Evolutionary conservation across 2,329 filamentous ascomycete species (phyloP).

Genomic region (Monosporascus sp.): DNA sequence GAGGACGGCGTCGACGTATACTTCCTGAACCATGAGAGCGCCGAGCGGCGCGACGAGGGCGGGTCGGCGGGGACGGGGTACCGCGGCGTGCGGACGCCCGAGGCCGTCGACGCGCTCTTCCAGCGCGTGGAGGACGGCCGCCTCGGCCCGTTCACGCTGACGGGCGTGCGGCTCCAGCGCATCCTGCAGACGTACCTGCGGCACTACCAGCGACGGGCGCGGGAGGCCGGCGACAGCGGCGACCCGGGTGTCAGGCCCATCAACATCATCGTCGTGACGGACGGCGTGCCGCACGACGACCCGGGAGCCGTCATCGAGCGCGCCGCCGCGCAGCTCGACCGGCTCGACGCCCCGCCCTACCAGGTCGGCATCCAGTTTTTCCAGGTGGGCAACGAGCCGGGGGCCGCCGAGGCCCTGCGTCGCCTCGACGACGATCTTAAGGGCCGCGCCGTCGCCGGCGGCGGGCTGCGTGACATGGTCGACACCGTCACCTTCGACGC

Average conservation of each 20-base stretch:
- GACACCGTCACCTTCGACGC: slow-evolving; percentile 74
- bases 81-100: slow-evolving; percentile 53
- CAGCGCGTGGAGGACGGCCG: slow-evolving; percentile 48
- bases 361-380: slow-evolving; percentile 93
- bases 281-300: slow-evolving; percentile 75
- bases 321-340: slow-evolving; percentile 64
- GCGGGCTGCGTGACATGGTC: slow-evolving; percentile 72
- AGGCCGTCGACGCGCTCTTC: slow-evolving; percentile 64
- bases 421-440: slow-evolving; percentile 67
- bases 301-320: slow-evolving; percentile 63
- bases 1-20: slow-evolving; percentile 79
- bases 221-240: slow-evolving; percentile 28
- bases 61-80: slow-evolving; percentile 48
- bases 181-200: slow-evolving; percentile 70
- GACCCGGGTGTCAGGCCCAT: slow-evolving; percentile 58
- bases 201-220: slow-evolving; percentile 37
- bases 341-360: slow-evolving; percentile 62
- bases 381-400: slow-evolving; percentile 71
- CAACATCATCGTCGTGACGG: slow-evolving; percentile 87
- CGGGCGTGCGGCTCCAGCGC: slow-evolving; percentile 60
- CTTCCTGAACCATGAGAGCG: slow-evolving; percentile 67
- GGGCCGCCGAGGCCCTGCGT: slow-evolving; percentile 59
- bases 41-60: slow-evolving; percentile 15
- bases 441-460: slow-evolving; percentile 39
- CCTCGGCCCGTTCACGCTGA: slow-evolving; percentile 52